Base-by-base conservation (phyloP, 371 early-diverging fungal genomes). In the Syncephalis plumigaleata region DNA sequence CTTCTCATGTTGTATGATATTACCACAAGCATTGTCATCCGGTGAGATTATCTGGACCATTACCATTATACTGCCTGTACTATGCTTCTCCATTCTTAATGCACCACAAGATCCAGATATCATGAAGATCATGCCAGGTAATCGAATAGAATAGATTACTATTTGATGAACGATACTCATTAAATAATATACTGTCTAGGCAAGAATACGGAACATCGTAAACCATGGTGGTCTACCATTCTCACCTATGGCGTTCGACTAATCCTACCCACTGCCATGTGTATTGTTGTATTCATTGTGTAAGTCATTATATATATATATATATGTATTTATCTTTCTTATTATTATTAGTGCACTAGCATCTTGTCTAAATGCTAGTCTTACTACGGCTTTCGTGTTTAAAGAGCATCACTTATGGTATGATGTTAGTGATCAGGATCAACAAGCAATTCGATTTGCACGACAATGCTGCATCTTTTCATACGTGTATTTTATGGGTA, bases 81-180 rank as follows among this genome's bases (percentile, higher is more conserved):
- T 91, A 39, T 69, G 77, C 1, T 51, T 79, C 15, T 74, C 91
- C 0, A 75, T 92, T 65, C 54, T 94, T 45, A 91, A 88, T 59
- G 73, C 81, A 0, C 87, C 90, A 3, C 87, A 83, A 53, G 86
- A 87, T 47, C 79, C 85, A 13, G 77, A 84, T 40, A 84, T 84
- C 21, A 93, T 97, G 94, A 80, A 84, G 2, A 64, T 75, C 21
- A 88, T 96, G 87, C 84, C 92, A 25, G 78, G 84, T 74, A 66
- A 53, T 66, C 53, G 23, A n/a, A n/a, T n/a, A n/a, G n/a, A n/a
- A n/a, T n/a, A n/a, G n/a, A n/a, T n/a, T n/a, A n/a, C n/a, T n/a
- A n/a, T n/a, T n/a, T n/a, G n/a, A n/a, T n/a, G n/a, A n/a, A n/a
- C n/a, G n/a, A n/a, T n/a, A n/a, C n/a, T n/a, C n/a, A n/a, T n/a